These are phyloP conservation scores for Guillardia theta DNA, from an alignment of 78 protist genomes.

Conservation along the genomic window DNA sequence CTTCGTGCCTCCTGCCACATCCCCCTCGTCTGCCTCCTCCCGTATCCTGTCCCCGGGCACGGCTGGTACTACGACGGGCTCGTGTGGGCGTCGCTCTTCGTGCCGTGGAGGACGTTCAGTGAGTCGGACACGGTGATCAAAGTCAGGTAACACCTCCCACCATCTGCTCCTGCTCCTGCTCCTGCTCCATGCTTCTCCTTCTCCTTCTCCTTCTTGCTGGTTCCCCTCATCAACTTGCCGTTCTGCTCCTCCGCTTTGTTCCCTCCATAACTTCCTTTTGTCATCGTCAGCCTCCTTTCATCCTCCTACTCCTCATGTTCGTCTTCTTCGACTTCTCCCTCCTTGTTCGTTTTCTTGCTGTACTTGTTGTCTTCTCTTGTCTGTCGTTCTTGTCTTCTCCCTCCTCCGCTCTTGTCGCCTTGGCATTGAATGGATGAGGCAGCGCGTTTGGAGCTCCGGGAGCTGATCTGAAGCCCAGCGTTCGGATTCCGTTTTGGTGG, in stretches of 20 bases:
- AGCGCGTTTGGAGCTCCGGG: neutral
- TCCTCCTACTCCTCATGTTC: neutral
- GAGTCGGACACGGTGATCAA: neutral
- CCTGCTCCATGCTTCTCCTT: neutral
- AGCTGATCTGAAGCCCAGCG: neutral
- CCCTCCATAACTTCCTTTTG: neutral
- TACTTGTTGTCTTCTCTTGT: neutral
- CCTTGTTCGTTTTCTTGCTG: neutral
- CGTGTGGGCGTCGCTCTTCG: slow-evolving; percentile 26
- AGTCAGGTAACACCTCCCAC: neutral
- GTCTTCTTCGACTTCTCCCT: neutral
- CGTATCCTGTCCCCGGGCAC: slow-evolving; percentile 16
- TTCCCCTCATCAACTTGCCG: neutral
- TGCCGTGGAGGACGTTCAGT: neutral
- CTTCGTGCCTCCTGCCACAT: slow-evolving; percentile 1
- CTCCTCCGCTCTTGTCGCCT: neutral
- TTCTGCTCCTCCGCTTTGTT: neutral
- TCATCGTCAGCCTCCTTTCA: neutral
- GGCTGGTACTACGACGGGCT: slow-evolving; percentile 37
- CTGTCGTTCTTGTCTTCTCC: neutral
- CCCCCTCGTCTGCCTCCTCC: neutral
- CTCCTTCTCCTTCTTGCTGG: neutral
- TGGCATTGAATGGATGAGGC: neutral
- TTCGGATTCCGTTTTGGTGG: neutral
- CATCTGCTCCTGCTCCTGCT: neutral